A percentile compares a stretch with the other conserved stretches of the same genome.
Conservation (phyloP, 768 basidiomycete genomes). For the Crucibulum laeve region DNA sequence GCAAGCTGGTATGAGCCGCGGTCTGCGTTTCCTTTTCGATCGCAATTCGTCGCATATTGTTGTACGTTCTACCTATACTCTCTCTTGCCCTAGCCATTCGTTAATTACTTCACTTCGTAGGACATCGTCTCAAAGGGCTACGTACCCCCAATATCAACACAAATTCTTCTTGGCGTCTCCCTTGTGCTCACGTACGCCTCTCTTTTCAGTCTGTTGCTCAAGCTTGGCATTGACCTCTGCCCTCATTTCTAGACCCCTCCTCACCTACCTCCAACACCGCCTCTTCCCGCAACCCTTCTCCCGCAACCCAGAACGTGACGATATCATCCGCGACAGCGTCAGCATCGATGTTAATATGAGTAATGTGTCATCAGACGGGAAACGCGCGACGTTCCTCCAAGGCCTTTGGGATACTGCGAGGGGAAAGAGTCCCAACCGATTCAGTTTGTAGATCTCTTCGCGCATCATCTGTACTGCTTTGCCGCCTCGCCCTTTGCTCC, state of each 20-base stretch:
- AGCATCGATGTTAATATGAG: slow-evolving; percentile 10
- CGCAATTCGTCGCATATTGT: slow-evolving; percentile 52
- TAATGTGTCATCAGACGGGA: slow-evolving; percentile 11
- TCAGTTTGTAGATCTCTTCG: slow-evolving; percentile 20
- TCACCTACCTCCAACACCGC: slow-evolving; percentile 51
- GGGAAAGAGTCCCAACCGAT: slow-evolving; percentile 17
- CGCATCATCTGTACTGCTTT: too few species aligned
- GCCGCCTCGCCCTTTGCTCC: too few species aligned
- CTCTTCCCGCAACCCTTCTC: slow-evolving; percentile 48
- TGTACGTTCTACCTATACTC: slow-evolving; percentile 28
- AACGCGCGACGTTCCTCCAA: slow-evolving; percentile 15
- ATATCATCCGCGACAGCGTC: slow-evolving; percentile 6
- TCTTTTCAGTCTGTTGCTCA: neutral
- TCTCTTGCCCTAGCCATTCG: slow-evolving; percentile 2
- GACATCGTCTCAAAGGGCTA: slow-evolving; percentile 46
- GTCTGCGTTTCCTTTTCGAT: slow-evolving; percentile 61
- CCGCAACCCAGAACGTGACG: too few species aligned
- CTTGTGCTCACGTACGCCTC: slow-evolving; percentile 51
- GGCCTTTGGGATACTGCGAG: slow-evolving; percentile 20
- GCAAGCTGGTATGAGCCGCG: slow-evolving; percentile 60
- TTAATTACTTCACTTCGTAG: slow-evolving; percentile 20
- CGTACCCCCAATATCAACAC: slow-evolving; percentile 42
- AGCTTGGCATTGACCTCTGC: slow-evolving; percentile 1
- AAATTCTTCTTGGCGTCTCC: slow-evolving; percentile 49
- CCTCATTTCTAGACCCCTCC: slow-evolving; percentile 35